These are phyloP conservation scores for Nigrograna mackinnonii DNA, from an alignment of 2,329 filamentous ascomycete genomes.

Conservation along the genomic window DNA sequence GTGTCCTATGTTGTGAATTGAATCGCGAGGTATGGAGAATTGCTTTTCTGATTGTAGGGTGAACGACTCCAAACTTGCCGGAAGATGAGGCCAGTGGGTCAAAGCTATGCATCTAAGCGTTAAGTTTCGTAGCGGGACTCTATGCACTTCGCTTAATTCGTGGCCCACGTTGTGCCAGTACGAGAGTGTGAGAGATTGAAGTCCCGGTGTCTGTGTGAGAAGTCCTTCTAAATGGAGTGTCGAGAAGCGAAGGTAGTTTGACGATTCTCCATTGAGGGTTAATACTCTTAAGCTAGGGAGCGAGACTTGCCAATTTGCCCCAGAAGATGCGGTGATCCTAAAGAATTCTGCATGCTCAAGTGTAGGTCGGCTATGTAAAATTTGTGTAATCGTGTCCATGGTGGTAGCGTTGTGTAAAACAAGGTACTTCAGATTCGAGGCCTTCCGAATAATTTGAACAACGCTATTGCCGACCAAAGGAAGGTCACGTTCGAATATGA, in stretches of 20 bases:
- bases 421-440: slow-evolving; percentile 27
- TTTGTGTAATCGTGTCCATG: slow-evolving; percentile 25
- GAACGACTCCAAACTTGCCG: not conserved
- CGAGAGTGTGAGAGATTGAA: slow-evolving; percentile 15
- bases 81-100: slow-evolving; percentile 1
- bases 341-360: slow-evolving; percentile 29
- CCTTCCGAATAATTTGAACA: slow-evolving; percentile 29
- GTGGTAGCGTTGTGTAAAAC: slow-evolving; percentile 27
- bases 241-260: not conserved
- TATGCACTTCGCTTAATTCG: not conserved
- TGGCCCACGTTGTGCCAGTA: slow-evolving; percentile 7
- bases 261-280: slow-evolving; percentile 14
- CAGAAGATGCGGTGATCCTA: slow-evolving; percentile 1
- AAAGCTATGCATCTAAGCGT: not conserved
- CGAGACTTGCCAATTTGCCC: slow-evolving; percentile 6
- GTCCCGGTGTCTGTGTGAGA: slow-evolving; percentile 15
- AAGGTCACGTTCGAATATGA: slow-evolving; percentile 24
- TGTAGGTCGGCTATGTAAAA: slow-evolving; percentile 27
- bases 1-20: not conserved
- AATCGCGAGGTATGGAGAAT: not conserved
- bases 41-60: not conserved
- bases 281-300: slow-evolving; percentile 28
- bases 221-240: slow-evolving; percentile 3
- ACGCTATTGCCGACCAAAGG: slow-evolving; percentile 28
- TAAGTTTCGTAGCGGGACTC: slow-evolving; percentile 1